Conservation (phyloP, 2,329 filamentous ascomycete species). For the Trichophyton equinum region DNA sequence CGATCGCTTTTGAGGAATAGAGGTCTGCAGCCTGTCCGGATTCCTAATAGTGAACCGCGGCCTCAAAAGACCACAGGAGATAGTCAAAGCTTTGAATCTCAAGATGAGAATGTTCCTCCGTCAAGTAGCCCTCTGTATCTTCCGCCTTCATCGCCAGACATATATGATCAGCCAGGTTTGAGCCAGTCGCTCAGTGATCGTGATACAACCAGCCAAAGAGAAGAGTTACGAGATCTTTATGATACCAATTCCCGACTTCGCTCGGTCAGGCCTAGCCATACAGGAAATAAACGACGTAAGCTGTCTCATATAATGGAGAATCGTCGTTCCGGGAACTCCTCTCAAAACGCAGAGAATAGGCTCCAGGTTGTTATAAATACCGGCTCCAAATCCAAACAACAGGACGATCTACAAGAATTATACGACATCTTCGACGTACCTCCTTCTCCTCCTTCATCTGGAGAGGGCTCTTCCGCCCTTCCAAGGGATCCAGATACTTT, state of each 20-base stretch:
- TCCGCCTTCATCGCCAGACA: slow-evolving; percentile 19
- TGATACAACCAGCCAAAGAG: neutral
- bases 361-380: neutral
- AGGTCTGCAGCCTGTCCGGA: slow-evolving; percentile 33
- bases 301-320: neutral
- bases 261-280: neutral
- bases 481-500: slow-evolving; percentile 20
- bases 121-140: slow-evolving; percentile 25
- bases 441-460: slow-evolving; percentile 31
- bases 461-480: slow-evolving; percentile 20
- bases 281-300: neutral
- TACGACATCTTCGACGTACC: slow-evolving; percentile 23
- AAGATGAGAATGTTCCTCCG: slow-evolving; percentile 22
- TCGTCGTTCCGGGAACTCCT: neutral
- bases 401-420: neutral
- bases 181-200: neutral
- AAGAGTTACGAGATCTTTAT: neutral
- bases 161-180: neutral
- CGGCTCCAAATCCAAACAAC: neutral
- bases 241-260: neutral
- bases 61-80: slow-evolving; percentile 16
- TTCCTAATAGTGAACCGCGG: slow-evolving; percentile 15
- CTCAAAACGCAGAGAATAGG: neutral
- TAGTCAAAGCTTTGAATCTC: slow-evolving; percentile 23
- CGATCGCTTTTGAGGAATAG: slow-evolving; percentile 28